Percentiles rank a stretch among this genome's conserved stretches.
These are phyloP conservation scores for Elongisporangium undulatum DNA, from an alignment of 352 stramenopile genomes.

Conservation along the genomic window DNA sequence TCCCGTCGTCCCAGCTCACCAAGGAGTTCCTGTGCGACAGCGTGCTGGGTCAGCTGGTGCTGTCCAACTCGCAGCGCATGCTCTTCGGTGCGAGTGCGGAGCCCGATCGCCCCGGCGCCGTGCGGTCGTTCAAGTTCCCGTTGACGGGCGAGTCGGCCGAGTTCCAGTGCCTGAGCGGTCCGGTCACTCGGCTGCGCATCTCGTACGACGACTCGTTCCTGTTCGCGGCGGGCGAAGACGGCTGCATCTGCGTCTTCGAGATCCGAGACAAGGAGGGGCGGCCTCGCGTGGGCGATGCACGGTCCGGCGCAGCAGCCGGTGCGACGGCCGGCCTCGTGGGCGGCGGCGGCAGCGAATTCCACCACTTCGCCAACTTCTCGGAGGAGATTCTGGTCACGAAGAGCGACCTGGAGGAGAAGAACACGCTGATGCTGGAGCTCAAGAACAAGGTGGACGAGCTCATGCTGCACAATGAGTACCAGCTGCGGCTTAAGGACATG, in stretches of 20 bases:
- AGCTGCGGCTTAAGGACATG: slow-evolving; percentile 94
- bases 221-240: slow-evolving; percentile 86
- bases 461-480: slow-evolving; percentile 94
- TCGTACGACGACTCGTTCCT: slow-evolving; percentile 89
- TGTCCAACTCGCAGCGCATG: slow-evolving; percentile 81
- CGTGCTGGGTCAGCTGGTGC: slow-evolving; percentile 78
- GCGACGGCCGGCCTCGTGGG: background rate
- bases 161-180: slow-evolving; percentile 76
- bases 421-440: slow-evolving; percentile 88
- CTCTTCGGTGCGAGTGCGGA: slow-evolving; percentile 88
- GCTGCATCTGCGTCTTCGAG: slow-evolving; percentile 85
- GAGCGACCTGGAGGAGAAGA: slow-evolving; percentile 92
- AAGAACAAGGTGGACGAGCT: slow-evolving; percentile 94
- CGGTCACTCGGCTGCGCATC: slow-evolving; percentile 78
- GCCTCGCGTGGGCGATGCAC: slow-evolving; percentile 31
- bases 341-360: slow-evolving; percentile 12
- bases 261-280: slow-evolving; percentile 84
- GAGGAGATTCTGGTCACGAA: slow-evolving; percentile 88
- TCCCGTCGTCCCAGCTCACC: slow-evolving; percentile 66
- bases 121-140: slow-evolving; percentile 89
- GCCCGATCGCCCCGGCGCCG: slow-evolving; percentile 58
- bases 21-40: slow-evolving; percentile 82
- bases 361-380: slow-evolving; percentile 34
- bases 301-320: background rate
- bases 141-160: slow-evolving; percentile 87